Conservation (phyloP, 1,284 basidiomycete species). For the Ceraceosorus guamensis region DNA sequence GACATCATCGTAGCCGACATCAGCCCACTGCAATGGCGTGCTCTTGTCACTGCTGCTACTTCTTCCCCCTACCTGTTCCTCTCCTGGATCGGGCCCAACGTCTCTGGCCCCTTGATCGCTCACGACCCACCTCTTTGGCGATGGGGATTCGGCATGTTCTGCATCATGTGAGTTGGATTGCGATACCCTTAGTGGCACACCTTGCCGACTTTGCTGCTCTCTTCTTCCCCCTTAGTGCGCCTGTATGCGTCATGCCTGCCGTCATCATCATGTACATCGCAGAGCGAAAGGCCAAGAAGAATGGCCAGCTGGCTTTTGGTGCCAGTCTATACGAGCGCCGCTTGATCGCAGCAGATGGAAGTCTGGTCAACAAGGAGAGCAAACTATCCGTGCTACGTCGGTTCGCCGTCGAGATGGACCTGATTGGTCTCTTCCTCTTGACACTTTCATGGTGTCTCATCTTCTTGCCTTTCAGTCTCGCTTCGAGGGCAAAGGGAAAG, state of each 20-base stretch:
- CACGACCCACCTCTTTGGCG: constrained; percentile 10
- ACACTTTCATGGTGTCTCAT: constrained; percentile 48
- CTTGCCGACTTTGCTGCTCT: no score
- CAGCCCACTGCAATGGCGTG: constrained; percentile 20
- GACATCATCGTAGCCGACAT: constrained; percentile 37
- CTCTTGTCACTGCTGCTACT: constrained; percentile 14
- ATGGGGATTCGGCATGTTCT: constrained; percentile 15
- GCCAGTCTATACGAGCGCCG: neutral
- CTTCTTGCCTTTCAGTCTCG: constrained; percentile 49
- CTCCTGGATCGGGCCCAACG: constrained; percentile 7
- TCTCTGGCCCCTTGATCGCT: constrained; percentile 2
- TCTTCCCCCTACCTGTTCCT: constrained; percentile 15
- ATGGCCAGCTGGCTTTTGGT: neutral
- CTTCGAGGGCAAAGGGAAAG: constrained; percentile 37
- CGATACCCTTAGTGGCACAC: no score
- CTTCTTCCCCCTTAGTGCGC: constrained; percentile 1
- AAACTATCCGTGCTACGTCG: constrained; percentile 14
- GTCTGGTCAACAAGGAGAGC: neutral
- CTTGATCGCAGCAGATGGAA: neutral
- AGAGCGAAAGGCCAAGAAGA: constrained; percentile 4
- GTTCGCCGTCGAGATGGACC: constrained; percentile 45
- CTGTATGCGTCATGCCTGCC: constrained; percentile 21
- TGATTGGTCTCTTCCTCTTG: constrained; percentile 49
- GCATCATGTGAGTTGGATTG: constrained; percentile 12
- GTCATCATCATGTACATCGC: constrained; percentile 13